Evolutionary conservation across 768 basidiomycete species (phyloP).

Genomic region (Russula griseocarnosa): DNA sequence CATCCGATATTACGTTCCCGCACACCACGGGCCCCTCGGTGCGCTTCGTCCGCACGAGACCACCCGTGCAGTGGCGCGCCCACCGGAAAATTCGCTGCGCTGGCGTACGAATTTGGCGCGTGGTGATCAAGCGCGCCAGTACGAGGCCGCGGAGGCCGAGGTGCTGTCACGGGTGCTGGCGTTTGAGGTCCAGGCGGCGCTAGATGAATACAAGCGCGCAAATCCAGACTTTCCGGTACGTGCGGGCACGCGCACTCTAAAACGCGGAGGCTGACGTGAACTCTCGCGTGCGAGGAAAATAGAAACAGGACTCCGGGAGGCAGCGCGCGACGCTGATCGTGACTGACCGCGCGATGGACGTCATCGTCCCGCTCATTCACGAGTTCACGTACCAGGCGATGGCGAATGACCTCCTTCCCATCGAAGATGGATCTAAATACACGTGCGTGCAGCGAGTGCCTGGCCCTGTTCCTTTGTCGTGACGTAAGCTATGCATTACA

Average conservation of each 20-base stretch:
- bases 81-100: slow-evolving; percentile 56
- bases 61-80: slow-evolving; percentile 59
- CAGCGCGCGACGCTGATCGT: slow-evolving; percentile 82
- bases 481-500: slow-evolving; percentile 33
- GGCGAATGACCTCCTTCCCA: slow-evolving; percentile 89
- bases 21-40: slow-evolving; percentile 78
- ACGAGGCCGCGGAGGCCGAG: slow-evolving; percentile 68
- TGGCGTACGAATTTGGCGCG: slow-evolving; percentile 83
- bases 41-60: slow-evolving; percentile 66
- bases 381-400: slow-evolving; percentile 99
- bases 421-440: slow-evolving; percentile 83
- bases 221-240: slow-evolving; percentile 88
- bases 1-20: slow-evolving; percentile 88
- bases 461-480: neutral
- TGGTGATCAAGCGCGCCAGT: slow-evolving; percentile 62
- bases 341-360: slow-evolving; percentile 96
- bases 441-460: slow-evolving; percentile 49
- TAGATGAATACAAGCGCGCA: slow-evolving; percentile 83
- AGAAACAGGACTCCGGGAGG: slow-evolving; percentile 39
- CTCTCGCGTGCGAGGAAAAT: slow-evolving; percentile 17
- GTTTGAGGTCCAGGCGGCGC: slow-evolving; percentile 71
- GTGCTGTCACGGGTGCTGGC: slow-evolving; percentile 80
- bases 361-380: slow-evolving; percentile 83
- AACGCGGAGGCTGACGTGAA: neutral
- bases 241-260: slow-evolving; percentile 31